phyloP scores from a whole-genome alignment of 805 yeast species.

The Candida jianshihensis region DNA sequence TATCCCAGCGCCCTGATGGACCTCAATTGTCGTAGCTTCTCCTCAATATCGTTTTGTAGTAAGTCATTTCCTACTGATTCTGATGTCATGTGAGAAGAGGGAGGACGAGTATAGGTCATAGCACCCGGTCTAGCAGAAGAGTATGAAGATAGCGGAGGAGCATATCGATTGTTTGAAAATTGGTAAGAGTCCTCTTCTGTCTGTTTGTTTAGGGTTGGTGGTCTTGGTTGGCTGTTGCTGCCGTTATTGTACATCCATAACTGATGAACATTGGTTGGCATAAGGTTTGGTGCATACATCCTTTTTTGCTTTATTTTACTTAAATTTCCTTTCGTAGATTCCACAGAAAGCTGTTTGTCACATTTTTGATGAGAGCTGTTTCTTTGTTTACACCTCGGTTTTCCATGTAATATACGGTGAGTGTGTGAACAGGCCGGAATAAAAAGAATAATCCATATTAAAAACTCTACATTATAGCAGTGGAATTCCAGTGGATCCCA shows the following conservation, averaged over 20 bases:
- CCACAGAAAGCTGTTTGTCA: no score
- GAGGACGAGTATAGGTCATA: constrained; percentile 1
- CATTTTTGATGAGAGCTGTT: no score
- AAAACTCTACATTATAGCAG: no score
- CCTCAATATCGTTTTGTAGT: constrained; percentile 7
- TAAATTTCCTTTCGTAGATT: no score
- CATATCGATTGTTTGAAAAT: constrained; percentile 20
- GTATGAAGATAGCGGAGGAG: constrained; percentile 51
- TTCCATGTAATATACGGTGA: not conserved
- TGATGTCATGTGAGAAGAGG: not conserved
- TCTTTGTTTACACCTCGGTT: not conserved
- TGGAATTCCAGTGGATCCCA: no score
- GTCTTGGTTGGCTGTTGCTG: not conserved
- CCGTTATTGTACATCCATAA: constrained; percentile 29
- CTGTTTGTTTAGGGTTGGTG: constrained; percentile 1
- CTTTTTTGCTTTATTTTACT: no score
- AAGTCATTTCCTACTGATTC: constrained; percentile 3
- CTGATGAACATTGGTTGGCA: constrained; percentile 38
- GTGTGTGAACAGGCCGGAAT: not conserved
- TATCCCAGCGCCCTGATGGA: constrained; percentile 40
- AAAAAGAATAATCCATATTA: no score
- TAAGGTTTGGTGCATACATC: constrained; percentile 44
- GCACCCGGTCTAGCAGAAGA: constrained; percentile 39
- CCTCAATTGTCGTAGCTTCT: constrained; percentile 17
- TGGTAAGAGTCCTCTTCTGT: constrained; percentile 2